phyloP scores from a whole-genome alignment of 345 rosid species.

The Boechera divaricarpa region DNA sequence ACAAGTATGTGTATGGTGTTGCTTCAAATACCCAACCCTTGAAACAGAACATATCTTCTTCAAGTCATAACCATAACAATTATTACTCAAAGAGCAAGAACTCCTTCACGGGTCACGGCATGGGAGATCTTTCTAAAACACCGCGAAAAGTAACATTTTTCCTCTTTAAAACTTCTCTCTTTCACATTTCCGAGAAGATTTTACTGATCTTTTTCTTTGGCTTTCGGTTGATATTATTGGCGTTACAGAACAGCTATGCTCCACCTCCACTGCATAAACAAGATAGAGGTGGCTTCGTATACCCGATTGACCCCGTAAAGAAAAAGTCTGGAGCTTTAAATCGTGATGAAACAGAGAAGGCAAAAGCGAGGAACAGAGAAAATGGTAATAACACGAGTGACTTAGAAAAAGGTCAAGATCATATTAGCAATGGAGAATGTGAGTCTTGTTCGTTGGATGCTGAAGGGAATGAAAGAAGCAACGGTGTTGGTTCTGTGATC shows the following conservation, averaged over 20 bases:
- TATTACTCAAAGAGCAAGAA: constrained; percentile 43
- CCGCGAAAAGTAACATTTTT: constrained; percentile 47
- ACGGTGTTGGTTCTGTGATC: constrained; percentile 40
- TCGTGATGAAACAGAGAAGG: constrained; percentile 50
- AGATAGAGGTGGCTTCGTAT: constrained; percentile 45
- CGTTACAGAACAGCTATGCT: constrained; percentile 39
- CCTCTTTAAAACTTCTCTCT: constrained; percentile 8
- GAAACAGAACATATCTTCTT: constrained; percentile 50
- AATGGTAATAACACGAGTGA: constrained; percentile 37
- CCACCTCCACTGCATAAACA: constrained; percentile 47
- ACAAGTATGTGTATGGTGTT: constrained; percentile 43
- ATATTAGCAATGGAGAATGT: constrained; percentile 44
- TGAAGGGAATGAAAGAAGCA: constrained; percentile 49
- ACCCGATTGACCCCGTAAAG: constrained; percentile 40
- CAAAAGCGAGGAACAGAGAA: constrained; percentile 46
- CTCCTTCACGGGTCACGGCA: constrained; percentile 43
- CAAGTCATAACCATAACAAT: constrained; percentile 44
- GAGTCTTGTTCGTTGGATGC: constrained; percentile 45
- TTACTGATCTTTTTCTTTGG: constrained; percentile 1
- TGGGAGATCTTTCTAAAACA: constrained; percentile 49
- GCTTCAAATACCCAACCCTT: constrained; percentile 45
- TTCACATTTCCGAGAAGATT: background rate
- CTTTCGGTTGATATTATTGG: constrained; percentile 14
- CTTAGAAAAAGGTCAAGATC: constrained; percentile 19
- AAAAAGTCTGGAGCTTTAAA: constrained; percentile 41